These are phyloP conservation scores for Mortierella sp. DNA, from an alignment of 371 early-diverging fungal species.

Conservation along the genomic window DNA sequence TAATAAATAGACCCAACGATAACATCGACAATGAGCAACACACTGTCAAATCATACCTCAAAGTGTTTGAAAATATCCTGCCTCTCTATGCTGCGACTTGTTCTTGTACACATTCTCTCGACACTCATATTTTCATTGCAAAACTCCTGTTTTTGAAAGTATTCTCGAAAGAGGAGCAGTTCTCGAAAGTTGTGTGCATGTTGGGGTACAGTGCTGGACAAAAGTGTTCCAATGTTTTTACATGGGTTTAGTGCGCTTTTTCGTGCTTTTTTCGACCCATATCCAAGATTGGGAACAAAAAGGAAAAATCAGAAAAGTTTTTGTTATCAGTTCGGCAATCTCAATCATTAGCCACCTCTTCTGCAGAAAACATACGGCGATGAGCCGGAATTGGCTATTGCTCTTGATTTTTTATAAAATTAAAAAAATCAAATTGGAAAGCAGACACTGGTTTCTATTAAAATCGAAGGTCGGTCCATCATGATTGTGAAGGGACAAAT, in stretches of 20 bases:
- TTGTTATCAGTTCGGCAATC: no score
- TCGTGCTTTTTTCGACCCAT: no score
- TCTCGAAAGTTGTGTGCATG: constrained; percentile 29
- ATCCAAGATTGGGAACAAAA: no score
- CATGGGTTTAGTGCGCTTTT: not conserved
- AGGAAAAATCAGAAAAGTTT: no score
- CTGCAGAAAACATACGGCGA: no score
- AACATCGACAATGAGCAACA: not conserved
- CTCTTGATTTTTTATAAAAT: no score
- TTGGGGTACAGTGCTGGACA: constrained; percentile 18
- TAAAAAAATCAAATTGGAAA: no score
- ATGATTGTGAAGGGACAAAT: no score
- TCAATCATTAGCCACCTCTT: no score
- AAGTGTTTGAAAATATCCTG: constrained; percentile 55
- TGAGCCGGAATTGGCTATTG: no score
- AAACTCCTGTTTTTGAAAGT: constrained; percentile 52
- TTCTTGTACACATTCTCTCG: constrained; percentile 60
- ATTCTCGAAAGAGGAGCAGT: constrained; percentile 36
- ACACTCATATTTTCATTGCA: constrained; percentile 56
- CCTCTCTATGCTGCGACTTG: constrained; percentile 58
- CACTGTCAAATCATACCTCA: constrained; percentile 53
- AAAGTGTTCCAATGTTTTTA: constrained; percentile 21
- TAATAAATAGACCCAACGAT: not conserved
- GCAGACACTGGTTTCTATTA: no score
- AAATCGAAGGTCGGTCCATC: no score